phyloP scores from a whole-genome alignment of 2,329 filamentous ascomycete genomes.

The Mycosphaerella sp. region DNA sequence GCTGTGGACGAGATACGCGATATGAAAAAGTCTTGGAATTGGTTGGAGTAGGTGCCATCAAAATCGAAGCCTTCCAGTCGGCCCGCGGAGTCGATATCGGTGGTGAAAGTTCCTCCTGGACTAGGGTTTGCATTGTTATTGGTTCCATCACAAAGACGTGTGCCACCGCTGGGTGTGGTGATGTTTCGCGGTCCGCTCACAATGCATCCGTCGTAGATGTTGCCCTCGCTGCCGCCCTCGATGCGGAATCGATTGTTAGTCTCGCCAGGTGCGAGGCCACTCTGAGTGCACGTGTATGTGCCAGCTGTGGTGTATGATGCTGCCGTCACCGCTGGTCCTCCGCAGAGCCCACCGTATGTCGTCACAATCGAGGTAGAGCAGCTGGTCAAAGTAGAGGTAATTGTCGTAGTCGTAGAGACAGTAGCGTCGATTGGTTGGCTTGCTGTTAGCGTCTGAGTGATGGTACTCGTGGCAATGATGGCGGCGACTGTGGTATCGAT shows the following conservation, averaged over 20 bases:
- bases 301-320: constrained; percentile 11
- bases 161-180: constrained; percentile 18
- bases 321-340: neutral
- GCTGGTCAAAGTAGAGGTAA: neutral
- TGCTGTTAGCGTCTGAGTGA: neutral
- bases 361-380: neutral
- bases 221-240: constrained; percentile 20
- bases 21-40: constrained; percentile 22
- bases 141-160: constrained; percentile 21
- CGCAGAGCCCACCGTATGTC: neutral
- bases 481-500: neutral
- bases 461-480: neutral
- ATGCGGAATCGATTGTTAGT: constrained; percentile 19
- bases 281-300: neutral
- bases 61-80: constrained; percentile 12
- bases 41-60: constrained; percentile 16
- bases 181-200: constrained; percentile 15
- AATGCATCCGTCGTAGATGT: constrained; percentile 22
- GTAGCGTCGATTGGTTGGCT: neutral
- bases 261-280: neutral
- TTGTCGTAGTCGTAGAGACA: constrained; percentile 1
- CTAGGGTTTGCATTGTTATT: constrained; percentile 7
- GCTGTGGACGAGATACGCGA: constrained; percentile 7
- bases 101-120: constrained; percentile 18
- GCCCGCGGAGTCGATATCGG: constrained; percentile 17